Conservation (phyloP, 2,329 filamentous ascomycete species). For the Pseudogymnoascus sp. region DNA sequence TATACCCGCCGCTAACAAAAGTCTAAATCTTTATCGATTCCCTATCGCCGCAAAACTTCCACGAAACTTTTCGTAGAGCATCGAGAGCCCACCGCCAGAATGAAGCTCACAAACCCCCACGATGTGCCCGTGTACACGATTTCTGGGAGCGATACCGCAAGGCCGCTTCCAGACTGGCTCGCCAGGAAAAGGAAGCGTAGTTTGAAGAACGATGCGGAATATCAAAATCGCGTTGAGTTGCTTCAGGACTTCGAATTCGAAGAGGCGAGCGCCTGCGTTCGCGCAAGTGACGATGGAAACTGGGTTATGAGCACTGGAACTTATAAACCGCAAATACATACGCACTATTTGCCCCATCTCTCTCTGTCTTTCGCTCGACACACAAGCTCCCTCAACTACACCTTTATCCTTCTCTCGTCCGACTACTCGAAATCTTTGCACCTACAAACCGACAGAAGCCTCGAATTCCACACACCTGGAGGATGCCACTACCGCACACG, state of each 20-base stretch:
- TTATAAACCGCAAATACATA: slow-evolving; percentile 76
- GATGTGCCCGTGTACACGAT: slow-evolving; percentile 90
- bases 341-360: slow-evolving; percentile 88
- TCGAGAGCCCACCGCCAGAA: slow-evolving; percentile 31
- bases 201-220: slow-evolving; percentile 86
- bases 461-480: slow-evolving; percentile 87
- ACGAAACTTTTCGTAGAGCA: slow-evolving; percentile 7
- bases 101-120: slow-evolving; percentile 79
- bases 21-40: slow-evolving; percentile 10
- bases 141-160: slow-evolving; percentile 78
- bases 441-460: slow-evolving; percentile 79
- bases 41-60: slow-evolving; percentile 11
- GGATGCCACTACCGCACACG: slow-evolving; percentile 86
- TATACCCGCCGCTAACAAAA: slow-evolving; percentile 5
- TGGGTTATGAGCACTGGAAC: slow-evolving; percentile 94
- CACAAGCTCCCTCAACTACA: slow-evolving; percentile 85
- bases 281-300: slow-evolving; percentile 88
- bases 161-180: slow-evolving; percentile 92
- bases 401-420: slow-evolving; percentile 77
- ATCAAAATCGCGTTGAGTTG: slow-evolving; percentile 86
- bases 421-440: slow-evolving; percentile 95
- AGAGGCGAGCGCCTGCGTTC: slow-evolving; percentile 84
- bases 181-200: slow-evolving; percentile 82
- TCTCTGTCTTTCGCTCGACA: slow-evolving; percentile 91
- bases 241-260: slow-evolving; percentile 98